Evolutionary conservation across 345 rosid genomes (phyloP).

Genomic region (Populus simonii): DNA sequence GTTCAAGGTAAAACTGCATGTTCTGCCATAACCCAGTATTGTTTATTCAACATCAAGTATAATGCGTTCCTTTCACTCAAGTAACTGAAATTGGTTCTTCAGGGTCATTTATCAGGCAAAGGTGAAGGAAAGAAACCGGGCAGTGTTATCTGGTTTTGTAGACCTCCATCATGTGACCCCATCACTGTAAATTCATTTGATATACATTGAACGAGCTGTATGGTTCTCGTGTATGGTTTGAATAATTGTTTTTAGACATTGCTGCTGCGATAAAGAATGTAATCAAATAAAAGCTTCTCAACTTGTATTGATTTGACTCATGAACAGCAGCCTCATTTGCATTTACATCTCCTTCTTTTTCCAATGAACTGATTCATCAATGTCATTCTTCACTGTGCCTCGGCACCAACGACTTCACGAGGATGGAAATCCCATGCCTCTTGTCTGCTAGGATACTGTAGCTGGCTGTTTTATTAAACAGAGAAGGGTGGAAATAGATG

Average conservation of each 20-base stretch:
- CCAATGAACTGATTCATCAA: neutral
- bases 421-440: too few relatives aligned
- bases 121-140: constrained; percentile 62
- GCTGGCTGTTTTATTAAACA: too few relatives aligned
- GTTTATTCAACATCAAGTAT: neutral
- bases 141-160: constrained; percentile 69
- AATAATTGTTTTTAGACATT: neutral
- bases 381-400: neutral
- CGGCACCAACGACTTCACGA: too few relatives aligned
- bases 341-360: neutral
- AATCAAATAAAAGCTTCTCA: neutral
- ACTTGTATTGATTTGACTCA: neutral
- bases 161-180: constrained; percentile 47
- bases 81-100: constrained; percentile 21
- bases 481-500: too few relatives aligned
- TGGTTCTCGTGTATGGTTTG: too few relatives aligned
- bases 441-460: too few relatives aligned
- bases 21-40: neutral
- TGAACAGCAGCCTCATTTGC: neutral
- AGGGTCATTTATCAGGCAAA: constrained; percentile 66
- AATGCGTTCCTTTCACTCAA: neutral
- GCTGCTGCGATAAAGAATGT: neutral
- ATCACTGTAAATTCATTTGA: constrained; percentile 33
- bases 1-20: constrained; percentile 47
- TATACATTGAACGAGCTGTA: neutral